Conservation (phyloP, 352 stramenopile species). For the Phytophthora crassamura region DNA sequence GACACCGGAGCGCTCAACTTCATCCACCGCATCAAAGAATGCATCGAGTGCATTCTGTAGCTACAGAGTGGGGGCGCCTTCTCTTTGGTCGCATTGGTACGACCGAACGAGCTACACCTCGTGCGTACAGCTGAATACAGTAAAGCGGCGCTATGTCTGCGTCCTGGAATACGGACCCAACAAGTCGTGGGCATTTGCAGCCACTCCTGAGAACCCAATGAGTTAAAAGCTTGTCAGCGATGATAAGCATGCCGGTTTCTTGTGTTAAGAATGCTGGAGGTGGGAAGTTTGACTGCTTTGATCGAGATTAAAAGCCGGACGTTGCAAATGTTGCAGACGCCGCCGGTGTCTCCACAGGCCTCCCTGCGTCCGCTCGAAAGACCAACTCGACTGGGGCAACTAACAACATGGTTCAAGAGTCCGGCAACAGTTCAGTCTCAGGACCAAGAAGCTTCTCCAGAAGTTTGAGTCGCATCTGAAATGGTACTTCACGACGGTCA, state of each 20-base stretch:
- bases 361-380: constrained; percentile 19
- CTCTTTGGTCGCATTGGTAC: not conserved
- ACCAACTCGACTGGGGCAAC: constrained; percentile 24
- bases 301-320: no score
- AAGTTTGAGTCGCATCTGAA: constrained; percentile 87
- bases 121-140: not conserved
- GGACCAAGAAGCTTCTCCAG: constrained; percentile 78
- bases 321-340: no score
- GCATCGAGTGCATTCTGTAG: constrained; percentile 63
- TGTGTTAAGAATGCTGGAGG: no score
- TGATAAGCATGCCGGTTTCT: no score
- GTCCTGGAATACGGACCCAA: no score
- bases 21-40: constrained; percentile 66
- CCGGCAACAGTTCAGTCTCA: constrained; percentile 6
- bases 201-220: no score
- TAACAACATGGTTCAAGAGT: constrained; percentile 24
- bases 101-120: constrained; percentile 3
- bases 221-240: no score
- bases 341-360: constrained; percentile 6
- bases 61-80: not conserved
- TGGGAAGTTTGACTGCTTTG: no score
- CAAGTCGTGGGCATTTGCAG: no score
- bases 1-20: constrained; percentile 82
- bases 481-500: no score
- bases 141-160: not conserved